Conservation (phyloP, 768 basidiomycete genomes). For the Trametes maxima region DNA sequence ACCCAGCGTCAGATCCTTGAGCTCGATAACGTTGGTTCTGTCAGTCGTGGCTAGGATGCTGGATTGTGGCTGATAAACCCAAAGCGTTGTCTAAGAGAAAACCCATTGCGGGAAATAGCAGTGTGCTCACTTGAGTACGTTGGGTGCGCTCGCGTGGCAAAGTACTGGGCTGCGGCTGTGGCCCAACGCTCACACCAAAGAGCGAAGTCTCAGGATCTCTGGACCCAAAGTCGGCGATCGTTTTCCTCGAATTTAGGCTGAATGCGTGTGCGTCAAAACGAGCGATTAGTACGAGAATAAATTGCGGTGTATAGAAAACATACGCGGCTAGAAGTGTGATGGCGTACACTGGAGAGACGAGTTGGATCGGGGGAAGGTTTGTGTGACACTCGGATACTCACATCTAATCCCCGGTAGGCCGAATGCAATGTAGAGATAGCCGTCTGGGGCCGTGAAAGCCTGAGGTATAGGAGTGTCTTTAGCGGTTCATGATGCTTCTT, state of each 20-base stretch:
- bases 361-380: neutral
- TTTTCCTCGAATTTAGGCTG: neutral
- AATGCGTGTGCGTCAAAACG: neutral
- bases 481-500: too few species aligned
- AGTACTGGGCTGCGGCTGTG: too few species aligned
- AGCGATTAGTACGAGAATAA: neutral
- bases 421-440: neutral
- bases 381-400: neutral
- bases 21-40: too few species aligned
- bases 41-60: too few species aligned
- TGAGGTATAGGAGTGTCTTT: neutral
- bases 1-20: too few species aligned
- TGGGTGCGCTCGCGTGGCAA: too few species aligned
- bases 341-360: neutral
- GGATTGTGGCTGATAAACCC: too few species aligned
- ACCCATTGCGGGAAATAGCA: too few species aligned
- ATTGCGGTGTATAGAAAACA: neutral
- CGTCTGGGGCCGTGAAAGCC: neutral
- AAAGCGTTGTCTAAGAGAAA: too few species aligned
- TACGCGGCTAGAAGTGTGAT: slow-evolving; percentile 6
- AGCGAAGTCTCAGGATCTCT: too few species aligned
- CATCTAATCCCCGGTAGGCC: neutral
- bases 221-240: neutral
- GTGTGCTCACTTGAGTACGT: too few species aligned
- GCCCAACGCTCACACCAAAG: too few species aligned